Conservation (phyloP, 2,329 filamentous ascomycete genomes). For the Acrocalymma vagum region DNA sequence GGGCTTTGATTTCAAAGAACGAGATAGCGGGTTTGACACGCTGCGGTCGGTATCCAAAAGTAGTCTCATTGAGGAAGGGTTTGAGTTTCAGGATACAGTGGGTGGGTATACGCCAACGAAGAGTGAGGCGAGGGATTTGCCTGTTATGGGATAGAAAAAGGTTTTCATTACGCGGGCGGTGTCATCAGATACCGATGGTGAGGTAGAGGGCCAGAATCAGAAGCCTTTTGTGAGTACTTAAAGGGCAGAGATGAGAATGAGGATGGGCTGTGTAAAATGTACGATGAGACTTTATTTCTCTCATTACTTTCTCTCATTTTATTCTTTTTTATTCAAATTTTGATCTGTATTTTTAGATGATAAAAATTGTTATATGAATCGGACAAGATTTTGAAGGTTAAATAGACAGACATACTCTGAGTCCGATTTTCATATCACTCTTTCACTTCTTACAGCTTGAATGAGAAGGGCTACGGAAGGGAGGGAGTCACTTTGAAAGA, state of each 20-base stretch:
- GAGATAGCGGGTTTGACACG: background rate
- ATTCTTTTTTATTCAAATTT: too few relatives aligned
- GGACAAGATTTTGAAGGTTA: too few relatives aligned
- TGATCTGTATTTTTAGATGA: too few relatives aligned
- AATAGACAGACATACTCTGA: too few relatives aligned
- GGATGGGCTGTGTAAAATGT: slow-evolving; percentile 1
- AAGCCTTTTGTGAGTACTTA: background rate
- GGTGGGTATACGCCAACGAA: slow-evolving; percentile 12
- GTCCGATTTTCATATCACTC: too few relatives aligned
- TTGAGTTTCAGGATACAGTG: slow-evolving; percentile 26
- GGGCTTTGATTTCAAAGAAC: background rate
- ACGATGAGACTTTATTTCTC: too few relatives aligned
- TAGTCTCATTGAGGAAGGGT: slow-evolving; percentile 16
- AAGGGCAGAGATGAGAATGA: slow-evolving; percentile 4
- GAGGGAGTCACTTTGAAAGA: too few relatives aligned
- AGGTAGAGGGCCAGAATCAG: slow-evolving; percentile 4
- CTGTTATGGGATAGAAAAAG: background rate
- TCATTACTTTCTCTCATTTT: too few relatives aligned
- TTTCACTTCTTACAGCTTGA: too few relatives aligned
- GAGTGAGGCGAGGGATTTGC: too few relatives aligned
- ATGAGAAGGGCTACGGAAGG: too few relatives aligned
- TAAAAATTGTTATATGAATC: too few relatives aligned
- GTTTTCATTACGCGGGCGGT: background rate
- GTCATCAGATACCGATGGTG: background rate
- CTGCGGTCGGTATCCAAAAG: background rate